These are phyloP conservation scores for Chlorella ohadii DNA, from an alignment of 139 green algal species.

Conservation along the genomic window DNA sequence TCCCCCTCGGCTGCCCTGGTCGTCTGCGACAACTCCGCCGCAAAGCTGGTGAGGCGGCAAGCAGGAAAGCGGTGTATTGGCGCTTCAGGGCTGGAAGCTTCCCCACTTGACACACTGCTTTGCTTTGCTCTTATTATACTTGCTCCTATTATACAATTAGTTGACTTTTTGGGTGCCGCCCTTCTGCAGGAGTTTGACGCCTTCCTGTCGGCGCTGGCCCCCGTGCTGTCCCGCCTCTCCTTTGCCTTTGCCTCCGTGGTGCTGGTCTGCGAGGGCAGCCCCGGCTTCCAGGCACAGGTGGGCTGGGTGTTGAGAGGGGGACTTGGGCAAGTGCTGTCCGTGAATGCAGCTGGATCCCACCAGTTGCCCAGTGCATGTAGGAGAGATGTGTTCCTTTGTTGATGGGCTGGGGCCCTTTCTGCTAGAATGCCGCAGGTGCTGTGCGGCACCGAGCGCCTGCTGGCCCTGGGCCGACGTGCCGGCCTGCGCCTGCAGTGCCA, in stretches of 20 bases:
- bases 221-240: slow-evolving; percentile 25
- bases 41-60: slow-evolving; percentile 2
- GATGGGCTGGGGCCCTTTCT: no score
- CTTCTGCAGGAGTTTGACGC: slow-evolving; percentile 24
- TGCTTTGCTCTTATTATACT: no score
- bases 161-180: no score
- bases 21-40: slow-evolving; percentile 33
- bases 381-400: no score
- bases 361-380: no score
- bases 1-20: slow-evolving; percentile 33
- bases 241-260: slow-evolving; percentile 33
- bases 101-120: no score
- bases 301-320: no score
- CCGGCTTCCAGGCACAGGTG: slow-evolving; percentile 33
- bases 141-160: no score
- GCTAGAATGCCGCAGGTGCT: slow-evolving; percentile 29
- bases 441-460: slow-evolving; percentile 24
- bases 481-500: slow-evolving; percentile 31
- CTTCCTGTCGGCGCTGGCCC: slow-evolving; percentile 14
- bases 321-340: no score
- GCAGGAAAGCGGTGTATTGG: no score
- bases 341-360: no score
- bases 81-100: no score
- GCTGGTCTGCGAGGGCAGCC: slow-evolving; percentile 35
- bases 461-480: background rate